phyloP scores from a whole-genome alignment of 768 basidiomycete genomes.

The Mrakia hoshinonis region DNA sequence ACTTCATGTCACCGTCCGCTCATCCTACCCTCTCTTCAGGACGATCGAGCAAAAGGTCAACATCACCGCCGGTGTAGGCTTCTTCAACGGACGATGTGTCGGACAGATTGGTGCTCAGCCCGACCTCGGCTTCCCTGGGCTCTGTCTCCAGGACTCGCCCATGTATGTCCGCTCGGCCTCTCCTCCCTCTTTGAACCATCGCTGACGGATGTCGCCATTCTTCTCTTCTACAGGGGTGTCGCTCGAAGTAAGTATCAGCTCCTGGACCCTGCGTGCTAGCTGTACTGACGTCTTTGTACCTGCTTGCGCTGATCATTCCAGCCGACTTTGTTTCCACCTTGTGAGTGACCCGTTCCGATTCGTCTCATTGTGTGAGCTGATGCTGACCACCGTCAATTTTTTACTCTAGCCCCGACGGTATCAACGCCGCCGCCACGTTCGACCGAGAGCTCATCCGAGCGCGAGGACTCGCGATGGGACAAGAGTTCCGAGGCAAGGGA shows the following conservation, averaged over 20 bases:
- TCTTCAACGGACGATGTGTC: slow-evolving; percentile 40
- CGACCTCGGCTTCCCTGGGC: slow-evolving; percentile 47
- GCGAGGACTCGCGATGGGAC: slow-evolving; percentile 21
- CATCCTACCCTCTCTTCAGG: not conserved
- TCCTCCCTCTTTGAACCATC: too few relatives aligned
- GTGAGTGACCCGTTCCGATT: not conserved
- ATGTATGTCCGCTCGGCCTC: too few relatives aligned
- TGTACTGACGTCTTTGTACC: too few relatives aligned
- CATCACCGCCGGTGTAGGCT: slow-evolving; percentile 49
- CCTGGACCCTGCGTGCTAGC: too few relatives aligned
- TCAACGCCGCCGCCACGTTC: slow-evolving; percentile 66
- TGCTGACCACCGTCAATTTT: not conserved
- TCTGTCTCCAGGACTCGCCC: slow-evolving; percentile 51
- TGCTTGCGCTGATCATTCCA: too few relatives aligned
- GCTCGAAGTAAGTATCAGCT: too few relatives aligned
- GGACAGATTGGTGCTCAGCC: slow-evolving; percentile 50
- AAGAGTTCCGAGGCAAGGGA: slow-evolving; percentile 22
- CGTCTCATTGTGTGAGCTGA: not conserved
- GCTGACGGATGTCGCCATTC: too few relatives aligned
- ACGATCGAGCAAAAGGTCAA: slow-evolving; percentile 54
- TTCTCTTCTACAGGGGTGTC: too few relatives aligned
- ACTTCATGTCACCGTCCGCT: too few relatives aligned
- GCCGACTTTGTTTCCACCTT: not conserved
- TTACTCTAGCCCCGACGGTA: slow-evolving; percentile 55
- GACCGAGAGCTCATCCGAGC: slow-evolving; percentile 22